Evolutionary conservation across 2,329 filamentous ascomycete genomes (phyloP), one percentile per base, ranked within the genome.

Genomic region (Xylaria sp.): DNA sequence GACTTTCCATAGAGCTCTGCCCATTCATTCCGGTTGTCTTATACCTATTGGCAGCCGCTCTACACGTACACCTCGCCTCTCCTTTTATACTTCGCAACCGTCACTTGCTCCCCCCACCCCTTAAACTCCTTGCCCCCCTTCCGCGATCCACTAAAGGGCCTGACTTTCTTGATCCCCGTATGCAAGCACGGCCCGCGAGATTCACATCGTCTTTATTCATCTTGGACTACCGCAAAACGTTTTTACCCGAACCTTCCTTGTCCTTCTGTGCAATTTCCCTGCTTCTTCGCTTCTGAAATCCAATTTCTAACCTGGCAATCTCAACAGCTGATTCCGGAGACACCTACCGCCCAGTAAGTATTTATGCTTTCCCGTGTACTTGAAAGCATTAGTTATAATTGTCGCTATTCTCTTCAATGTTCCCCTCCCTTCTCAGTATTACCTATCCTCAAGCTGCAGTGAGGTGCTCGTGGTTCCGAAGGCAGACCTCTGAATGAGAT

Each of bases 261-360:
- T 65, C 50, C 68, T 65, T 63, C 62, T 63, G 51, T 69, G 73
- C 66, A 68, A 66, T 61, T 69, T 70, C 69, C 70, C 69, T 63
- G 73, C 21, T 72, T 75, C 65, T 73, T 75, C 72, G 69, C 69
- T 70, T 54, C 70, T 73, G 44, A 64, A 57, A 65, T 58, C 37
- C 47, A 60, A 51, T 47, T 64, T 83, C 82, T 86, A 82, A 84
- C 82, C 75, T 71, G 76, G 74, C 71, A 71, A 71, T 79, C 73
- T 64, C 50, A 80, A 76, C 80, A 89, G 87, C 87, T 79, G 87
- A 89, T 76, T 84, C 85, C 75, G 85, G 85, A 80, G 87, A 89
- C 77, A 89, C 82, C 72, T 89, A 89, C 80, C 86, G 87, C 79
- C 86, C 87, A 77, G 87, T 80, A 72, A 79, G 77, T 78, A 40